Percentiles rank a stretch among this genome's conserved stretches.
Evolutionary conservation across 2,329 filamentous ascomycete species (phyloP).

Genomic region (Fusarium sp.): DNA sequence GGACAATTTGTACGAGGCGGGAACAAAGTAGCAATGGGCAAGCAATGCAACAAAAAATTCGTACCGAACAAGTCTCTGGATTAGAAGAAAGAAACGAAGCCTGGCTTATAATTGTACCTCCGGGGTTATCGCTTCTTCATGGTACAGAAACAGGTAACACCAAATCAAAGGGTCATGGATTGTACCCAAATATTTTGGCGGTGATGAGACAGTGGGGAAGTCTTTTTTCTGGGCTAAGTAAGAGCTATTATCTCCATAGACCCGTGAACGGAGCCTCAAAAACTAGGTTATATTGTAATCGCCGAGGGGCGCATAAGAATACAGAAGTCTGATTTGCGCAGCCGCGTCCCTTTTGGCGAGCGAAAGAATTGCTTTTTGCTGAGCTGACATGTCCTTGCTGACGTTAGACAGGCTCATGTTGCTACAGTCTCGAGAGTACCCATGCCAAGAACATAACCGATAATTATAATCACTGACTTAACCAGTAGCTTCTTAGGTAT

Average conservation of each 20-base stretch:
- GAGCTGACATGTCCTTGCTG: not conserved
- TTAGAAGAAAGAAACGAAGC: not conserved
- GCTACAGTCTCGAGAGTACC: not conserved
- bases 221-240: not conserved
- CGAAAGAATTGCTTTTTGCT: not conserved
- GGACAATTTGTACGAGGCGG: not conserved
- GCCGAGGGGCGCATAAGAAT: not conserved
- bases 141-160: not conserved
- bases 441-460: not conserved
- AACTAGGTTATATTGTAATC: slow-evolving; percentile 1
- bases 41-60: not conserved
- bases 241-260: not conserved
- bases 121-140: not conserved
- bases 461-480: not conserved
- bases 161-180: slow-evolving; percentile 29
- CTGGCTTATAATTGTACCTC: not conserved
- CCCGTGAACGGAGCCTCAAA: not conserved
- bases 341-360: not conserved
- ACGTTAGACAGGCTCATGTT: not conserved
- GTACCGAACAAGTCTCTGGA: not conserved
- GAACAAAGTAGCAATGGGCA: not conserved
- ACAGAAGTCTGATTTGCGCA: not conserved
- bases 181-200: slow-evolving; percentile 1
- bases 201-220: slow-evolving; percentile 16
- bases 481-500: not conserved